These are phyloP conservation scores for Lepidium didymum DNA, from an alignment of 345 rosid genomes.

Conservation along the genomic window DNA sequence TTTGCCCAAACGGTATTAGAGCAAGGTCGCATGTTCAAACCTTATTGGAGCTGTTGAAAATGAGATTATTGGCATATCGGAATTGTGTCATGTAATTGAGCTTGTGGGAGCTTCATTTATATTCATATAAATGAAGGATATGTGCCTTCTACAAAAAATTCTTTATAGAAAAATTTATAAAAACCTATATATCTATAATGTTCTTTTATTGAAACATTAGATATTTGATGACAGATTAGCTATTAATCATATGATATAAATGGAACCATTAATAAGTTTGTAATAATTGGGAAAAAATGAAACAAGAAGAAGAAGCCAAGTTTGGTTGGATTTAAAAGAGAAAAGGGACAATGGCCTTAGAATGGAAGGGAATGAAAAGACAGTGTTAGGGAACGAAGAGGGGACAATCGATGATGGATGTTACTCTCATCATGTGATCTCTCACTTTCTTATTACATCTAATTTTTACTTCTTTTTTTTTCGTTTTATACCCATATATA, in stretches of 20 bases:
- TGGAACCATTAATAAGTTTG: background rate
- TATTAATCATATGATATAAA: background rate
- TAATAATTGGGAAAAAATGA: slow-evolving; percentile 10
- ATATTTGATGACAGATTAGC: background rate
- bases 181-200: background rate
- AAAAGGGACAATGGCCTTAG: slow-evolving; percentile 29
- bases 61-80: no score
- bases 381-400: slow-evolving; percentile 28
- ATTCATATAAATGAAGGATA: no score
- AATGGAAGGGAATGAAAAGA: slow-evolving; percentile 33
- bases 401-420: slow-evolving; percentile 32
- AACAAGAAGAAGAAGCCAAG: slow-evolving; percentile 33
- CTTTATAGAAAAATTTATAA: no score
- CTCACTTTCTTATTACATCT: slow-evolving; percentile 11
- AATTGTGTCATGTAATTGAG: no score
- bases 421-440: slow-evolving; percentile 31
- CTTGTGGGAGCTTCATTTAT: no score
- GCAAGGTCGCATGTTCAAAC: no score
- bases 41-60: no score
- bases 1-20: no score
- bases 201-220: background rate
- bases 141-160: no score
- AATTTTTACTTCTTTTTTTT: background rate
- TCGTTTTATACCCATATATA: background rate
- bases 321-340: slow-evolving; percentile 29